These are phyloP conservation scores for Plectranthus barbatus DNA, from an alignment of 257 asterid genomes.

Conservation along the genomic window DNA sequence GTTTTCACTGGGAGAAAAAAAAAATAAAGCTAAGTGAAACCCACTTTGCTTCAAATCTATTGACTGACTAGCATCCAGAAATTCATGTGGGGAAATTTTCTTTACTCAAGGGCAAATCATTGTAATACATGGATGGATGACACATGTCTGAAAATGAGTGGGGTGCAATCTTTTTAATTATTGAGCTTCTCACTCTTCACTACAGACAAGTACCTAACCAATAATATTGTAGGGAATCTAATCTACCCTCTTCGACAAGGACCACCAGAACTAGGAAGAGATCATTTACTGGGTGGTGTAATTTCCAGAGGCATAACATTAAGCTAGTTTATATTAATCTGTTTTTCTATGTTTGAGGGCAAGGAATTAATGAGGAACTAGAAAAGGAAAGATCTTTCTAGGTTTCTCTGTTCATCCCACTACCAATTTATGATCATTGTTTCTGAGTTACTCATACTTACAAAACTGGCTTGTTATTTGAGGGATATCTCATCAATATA, in stretches of 20 bases:
- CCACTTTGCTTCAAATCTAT: constrained; percentile 36
- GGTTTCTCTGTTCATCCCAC: too few relatives aligned
- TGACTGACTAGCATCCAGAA: too few relatives aligned
- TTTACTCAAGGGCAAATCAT: constrained; percentile 11
- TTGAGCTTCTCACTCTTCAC: too few relatives aligned
- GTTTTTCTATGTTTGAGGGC: background rate
- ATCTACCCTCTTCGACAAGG: constrained; percentile 16
- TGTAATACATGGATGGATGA: background rate
- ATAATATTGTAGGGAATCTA: background rate
- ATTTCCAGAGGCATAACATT: constrained; percentile 7
- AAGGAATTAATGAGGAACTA: background rate
- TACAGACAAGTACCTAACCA: too few relatives aligned
- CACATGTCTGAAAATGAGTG: constrained; percentile 17
- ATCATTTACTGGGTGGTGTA: background rate
- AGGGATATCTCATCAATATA: too few relatives aligned
- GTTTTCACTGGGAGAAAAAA: too few relatives aligned
- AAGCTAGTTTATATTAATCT: background rate
- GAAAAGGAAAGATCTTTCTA: too few relatives aligned
- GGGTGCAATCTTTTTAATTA: constrained; percentile 1
- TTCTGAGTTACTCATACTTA: too few relatives aligned
- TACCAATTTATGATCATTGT: too few relatives aligned
- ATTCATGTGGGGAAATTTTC: constrained; percentile 1
- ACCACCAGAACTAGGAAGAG: constrained; percentile 19
- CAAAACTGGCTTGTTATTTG: too few relatives aligned
- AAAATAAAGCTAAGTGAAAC: too few relatives aligned